These are phyloP conservation scores for Trametes punicea DNA, from an alignment of 768 basidiomycete genomes.

Conservation along the genomic window DNA sequence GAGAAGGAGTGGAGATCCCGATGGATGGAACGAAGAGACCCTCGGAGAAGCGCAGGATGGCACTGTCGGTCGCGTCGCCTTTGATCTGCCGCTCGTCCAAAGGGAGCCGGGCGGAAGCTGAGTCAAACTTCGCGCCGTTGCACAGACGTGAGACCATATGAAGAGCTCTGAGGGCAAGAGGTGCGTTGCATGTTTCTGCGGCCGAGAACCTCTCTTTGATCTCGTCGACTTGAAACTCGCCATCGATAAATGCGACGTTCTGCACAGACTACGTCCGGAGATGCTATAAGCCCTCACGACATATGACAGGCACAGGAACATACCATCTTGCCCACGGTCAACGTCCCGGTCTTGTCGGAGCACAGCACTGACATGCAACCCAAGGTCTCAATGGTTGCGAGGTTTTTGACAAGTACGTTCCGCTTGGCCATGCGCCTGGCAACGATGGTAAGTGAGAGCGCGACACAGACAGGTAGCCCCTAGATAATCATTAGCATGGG, in stretches of 20 bases:
- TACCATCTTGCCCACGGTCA: conserved; percentile 52
- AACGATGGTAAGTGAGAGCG: conserved; percentile 46
- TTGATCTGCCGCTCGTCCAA: conserved; percentile 35
- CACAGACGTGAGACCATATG: conserved; percentile 50
- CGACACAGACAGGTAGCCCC: conserved; percentile 46
- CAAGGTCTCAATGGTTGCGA: conserved; percentile 65
- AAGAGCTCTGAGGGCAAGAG: conserved; percentile 29
- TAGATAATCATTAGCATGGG: not conserved
- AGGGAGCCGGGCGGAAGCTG: conserved; percentile 24
- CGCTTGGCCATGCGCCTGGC: conserved; percentile 45
- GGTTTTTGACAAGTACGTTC: conserved; percentile 50
- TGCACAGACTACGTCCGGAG: conserved; percentile 35
- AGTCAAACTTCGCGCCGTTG: conserved; percentile 53
- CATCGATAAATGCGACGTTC: conserved; percentile 37
- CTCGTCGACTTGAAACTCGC: conserved; percentile 22
- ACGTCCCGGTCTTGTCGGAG: conserved; percentile 59
- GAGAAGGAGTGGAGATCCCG: not conserved
- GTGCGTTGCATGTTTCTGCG: conserved; percentile 8
- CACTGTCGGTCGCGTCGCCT: conserved; percentile 59
- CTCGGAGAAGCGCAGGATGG: conserved; percentile 51
- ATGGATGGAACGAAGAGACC: conserved; percentile 16
- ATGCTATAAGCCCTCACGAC: no score
- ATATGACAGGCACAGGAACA: no score
- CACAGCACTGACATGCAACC: conserved; percentile 56
- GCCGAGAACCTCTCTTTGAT: conserved; percentile 18